A percentile compares a stretch with the other conserved stretches of the same genome.
These are phyloP conservation scores for Amphicarpaea edgeworthii DNA, from an alignment of 306 rosid species.

Conservation along the genomic window DNA sequence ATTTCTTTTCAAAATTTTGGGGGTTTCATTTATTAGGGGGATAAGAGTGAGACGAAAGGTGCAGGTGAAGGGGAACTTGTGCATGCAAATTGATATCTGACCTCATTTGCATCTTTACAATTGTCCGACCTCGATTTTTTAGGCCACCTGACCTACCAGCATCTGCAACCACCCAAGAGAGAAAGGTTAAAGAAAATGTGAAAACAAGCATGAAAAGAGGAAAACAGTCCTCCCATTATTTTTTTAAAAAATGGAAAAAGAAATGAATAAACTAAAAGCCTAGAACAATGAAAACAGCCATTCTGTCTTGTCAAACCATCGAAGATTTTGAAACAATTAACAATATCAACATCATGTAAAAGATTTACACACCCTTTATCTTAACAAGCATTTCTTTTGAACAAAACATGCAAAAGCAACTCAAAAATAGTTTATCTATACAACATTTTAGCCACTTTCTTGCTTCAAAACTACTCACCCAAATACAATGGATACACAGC, in stretches of 20 bases:
- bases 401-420: slow-evolving; percentile 17
- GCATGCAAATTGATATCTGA: slow-evolving; percentile 40
- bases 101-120: slow-evolving; percentile 99
- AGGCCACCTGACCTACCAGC: slow-evolving; percentile 98
- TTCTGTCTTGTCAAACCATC: slow-evolving; percentile 20
- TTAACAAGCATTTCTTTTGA: slow-evolving; percentile 32
- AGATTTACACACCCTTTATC: slow-evolving; percentile 23
- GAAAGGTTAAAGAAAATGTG: slow-evolving; percentile 32
- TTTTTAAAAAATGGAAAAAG: neutral
- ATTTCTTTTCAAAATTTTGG: neutral
- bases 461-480: neutral
- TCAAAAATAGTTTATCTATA: slow-evolving; percentile 3
- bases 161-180: slow-evolving; percentile 58
- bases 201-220: neutral
- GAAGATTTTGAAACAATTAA: neutral
- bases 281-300: slow-evolving; percentile 31
- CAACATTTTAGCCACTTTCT: slow-evolving; percentile 4
- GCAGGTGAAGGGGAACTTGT: slow-evolving; percentile 25
- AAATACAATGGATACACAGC: neutral
- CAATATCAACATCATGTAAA: neutral
- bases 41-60: neutral
- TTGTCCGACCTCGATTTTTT: slow-evolving; percentile 57
- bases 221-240: neutral
- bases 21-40: slow-evolving; percentile 19
- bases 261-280: slow-evolving; percentile 2